phyloP scores from a whole-genome alignment of 176 grass and related monocot genomes.

The Avena atlantica region DNA sequence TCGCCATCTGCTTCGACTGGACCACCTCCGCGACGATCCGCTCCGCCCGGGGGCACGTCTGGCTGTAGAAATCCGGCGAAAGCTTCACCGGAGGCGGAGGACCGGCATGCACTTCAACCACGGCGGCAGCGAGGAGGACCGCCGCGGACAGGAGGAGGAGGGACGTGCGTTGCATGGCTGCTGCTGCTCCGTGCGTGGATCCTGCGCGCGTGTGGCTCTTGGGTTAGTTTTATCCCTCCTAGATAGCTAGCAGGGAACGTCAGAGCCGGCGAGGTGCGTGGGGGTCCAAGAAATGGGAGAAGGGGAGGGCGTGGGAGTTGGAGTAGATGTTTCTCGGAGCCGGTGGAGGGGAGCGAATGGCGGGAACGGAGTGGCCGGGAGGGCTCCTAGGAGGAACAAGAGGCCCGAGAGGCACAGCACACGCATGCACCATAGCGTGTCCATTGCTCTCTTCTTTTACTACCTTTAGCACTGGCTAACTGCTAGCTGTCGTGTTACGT shows the following conservation, averaged over 20 bases:
- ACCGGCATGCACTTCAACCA: background rate
- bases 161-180: constrained; percentile 50
- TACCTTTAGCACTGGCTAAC: constrained; percentile 34
- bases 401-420: background rate
- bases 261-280: constrained; percentile 16
- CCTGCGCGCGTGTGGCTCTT: constrained; percentile 4
- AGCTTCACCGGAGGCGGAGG: constrained; percentile 42
- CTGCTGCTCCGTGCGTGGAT: background rate
- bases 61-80: constrained; percentile 49
- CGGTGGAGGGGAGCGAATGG: constrained; percentile 45
- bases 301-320: background rate
- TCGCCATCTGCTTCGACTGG: constrained; percentile 67
- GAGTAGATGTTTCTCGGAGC: constrained; percentile 27
- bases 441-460: background rate
- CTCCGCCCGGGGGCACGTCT: constrained; percentile 70
- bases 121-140: background rate
- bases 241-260: background rate
- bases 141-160: constrained; percentile 36
- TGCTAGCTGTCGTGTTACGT: background rate
- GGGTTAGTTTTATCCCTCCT: constrained; percentile 35
- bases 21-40: constrained; percentile 72
- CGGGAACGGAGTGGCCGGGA: constrained; percentile 41
- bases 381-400: constrained; percentile 37
- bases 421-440: constrained; percentile 18
- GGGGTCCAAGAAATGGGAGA: constrained; percentile 56